Conservation (phyloP, 106 monocot genomes). For the Hemerocallis citrina region DNA sequence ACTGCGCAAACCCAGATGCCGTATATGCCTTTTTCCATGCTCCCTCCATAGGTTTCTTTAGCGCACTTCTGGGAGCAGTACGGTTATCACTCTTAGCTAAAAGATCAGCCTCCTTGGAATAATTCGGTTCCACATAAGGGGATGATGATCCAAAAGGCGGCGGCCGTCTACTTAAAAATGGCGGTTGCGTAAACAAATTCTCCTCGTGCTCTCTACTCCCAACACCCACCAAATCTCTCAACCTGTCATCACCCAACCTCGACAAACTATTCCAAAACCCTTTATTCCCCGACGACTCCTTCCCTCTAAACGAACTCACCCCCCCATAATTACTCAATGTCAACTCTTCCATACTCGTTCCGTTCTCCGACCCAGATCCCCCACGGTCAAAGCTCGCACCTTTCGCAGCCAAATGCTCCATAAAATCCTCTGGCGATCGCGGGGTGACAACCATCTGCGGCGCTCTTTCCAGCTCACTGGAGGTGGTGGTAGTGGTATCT, state of each 20-base stretch:
- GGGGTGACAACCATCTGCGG: constrained; percentile 8
- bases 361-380: constrained; percentile 12
- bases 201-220: constrained; percentile 5
- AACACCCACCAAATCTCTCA: not conserved
- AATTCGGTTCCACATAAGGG: not conserved
- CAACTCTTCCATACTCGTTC: constrained; percentile 42
- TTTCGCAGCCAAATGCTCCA: constrained; percentile 25
- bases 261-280: constrained; percentile 37
- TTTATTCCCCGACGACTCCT: constrained; percentile 21
- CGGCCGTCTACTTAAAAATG: not conserved
- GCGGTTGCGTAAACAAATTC: constrained; percentile 13
- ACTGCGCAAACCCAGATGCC: constrained; percentile 36
- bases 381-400: not conserved
- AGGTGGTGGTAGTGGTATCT: constrained; percentile 5
- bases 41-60: not conserved
- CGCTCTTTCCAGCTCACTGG: constrained; percentile 20
- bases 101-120: constrained; percentile 8
- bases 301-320: constrained; percentile 14
- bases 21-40: constrained; percentile 22
- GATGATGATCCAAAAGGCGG: constrained; percentile 1
- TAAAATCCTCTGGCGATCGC: constrained; percentile 20
- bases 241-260: constrained; percentile 18
- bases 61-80: not conserved
- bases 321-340: constrained; percentile 36
- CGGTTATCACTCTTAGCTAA: constrained; percentile 6